These are phyloP conservation scores for Plectosphaerella plurivora DNA, from an alignment of 2,329 filamentous ascomycete genomes.

Conservation along the genomic window DNA sequence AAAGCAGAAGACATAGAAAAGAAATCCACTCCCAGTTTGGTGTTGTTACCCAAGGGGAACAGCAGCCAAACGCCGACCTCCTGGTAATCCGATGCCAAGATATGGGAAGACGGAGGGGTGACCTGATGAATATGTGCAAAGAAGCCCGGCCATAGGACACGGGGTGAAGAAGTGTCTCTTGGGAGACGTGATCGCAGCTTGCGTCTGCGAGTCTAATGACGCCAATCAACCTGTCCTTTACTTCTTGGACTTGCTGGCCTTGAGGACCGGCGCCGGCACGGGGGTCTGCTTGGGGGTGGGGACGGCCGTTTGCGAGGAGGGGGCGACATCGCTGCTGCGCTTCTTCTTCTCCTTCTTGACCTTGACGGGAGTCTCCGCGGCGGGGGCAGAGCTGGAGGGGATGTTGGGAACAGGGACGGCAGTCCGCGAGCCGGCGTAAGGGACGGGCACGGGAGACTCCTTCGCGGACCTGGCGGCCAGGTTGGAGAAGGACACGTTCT, in stretches of 20 bases:
- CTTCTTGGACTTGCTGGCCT: not conserved
- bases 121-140: no score
- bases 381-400: constrained; percentile 1
- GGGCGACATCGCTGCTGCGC: constrained; percentile 1
- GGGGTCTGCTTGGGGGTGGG: constrained; percentile 20
- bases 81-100: no score
- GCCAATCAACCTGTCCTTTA: not conserved
- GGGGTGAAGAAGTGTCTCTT: no score
- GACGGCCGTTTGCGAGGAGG: constrained; percentile 10
- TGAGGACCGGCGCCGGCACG: constrained; percentile 5
- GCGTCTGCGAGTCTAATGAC: no score
- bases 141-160: no score
- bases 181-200: no score
- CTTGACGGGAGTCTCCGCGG: not conserved
- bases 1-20: not conserved
- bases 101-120: no score
- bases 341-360: constrained; percentile 17
- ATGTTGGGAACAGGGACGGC: constrained; percentile 5
- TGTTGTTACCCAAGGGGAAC: no score
- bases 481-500: constrained; percentile 13
- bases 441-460: constrained; percentile 20
- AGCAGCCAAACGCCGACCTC: no score
- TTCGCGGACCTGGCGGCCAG: constrained; percentile 14
- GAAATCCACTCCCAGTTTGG: no score
- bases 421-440: constrained; percentile 5